Base-by-base conservation (phyloP, 306 rosid species). In the Psophocarpus tetragonolobus region DNA sequence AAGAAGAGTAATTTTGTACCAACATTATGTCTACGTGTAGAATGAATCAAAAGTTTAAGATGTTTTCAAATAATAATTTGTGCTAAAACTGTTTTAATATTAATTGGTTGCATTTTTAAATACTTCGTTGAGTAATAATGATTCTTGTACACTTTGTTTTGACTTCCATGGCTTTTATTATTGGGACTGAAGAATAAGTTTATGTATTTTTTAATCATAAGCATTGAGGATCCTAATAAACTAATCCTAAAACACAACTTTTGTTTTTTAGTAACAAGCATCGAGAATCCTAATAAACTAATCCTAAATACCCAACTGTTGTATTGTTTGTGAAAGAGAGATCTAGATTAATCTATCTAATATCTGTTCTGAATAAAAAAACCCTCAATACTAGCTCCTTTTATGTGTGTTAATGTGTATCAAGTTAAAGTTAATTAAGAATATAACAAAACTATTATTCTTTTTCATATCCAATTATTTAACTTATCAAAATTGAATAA, bases 201-300 rank as follows among this genome's bases (percentile, higher is more conserved):
- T 42, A 30, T 38, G 44, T 10, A 8, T 18, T 6, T 15, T 74
- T 81, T 74, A 39, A 30, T 44, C 29, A 20, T 23, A 60, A 32
- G 45, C 80, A 44, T 44, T 42, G 41, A 13, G 68, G 63, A 58
- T 66, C 45, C 35, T 35, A 30, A 54, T 65, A 73, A 73, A 73
- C 20, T 30, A 80, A 30, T 73, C 48, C 48, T 17, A 27, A 24
- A 48, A 6, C 70, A 33, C 12, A 73, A 56, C 29, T 44, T n/a
- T 7, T 58, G 75, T 74, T 15, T 10, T 80, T 80, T 65, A 50
- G 42, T 41, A 13, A 38, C n/a, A 58, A 41, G 35, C 35, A 12
- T 57, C 1, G 9, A 13, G 18, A 71, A 47, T 66, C 33, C 17
- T 68, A 30, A 41, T 30, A 80, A 80, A 80, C 5, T 20, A 80